phyloP scores from a whole-genome alignment of 768 basidiomycete genomes.

The Suillus alpinus region DNA sequence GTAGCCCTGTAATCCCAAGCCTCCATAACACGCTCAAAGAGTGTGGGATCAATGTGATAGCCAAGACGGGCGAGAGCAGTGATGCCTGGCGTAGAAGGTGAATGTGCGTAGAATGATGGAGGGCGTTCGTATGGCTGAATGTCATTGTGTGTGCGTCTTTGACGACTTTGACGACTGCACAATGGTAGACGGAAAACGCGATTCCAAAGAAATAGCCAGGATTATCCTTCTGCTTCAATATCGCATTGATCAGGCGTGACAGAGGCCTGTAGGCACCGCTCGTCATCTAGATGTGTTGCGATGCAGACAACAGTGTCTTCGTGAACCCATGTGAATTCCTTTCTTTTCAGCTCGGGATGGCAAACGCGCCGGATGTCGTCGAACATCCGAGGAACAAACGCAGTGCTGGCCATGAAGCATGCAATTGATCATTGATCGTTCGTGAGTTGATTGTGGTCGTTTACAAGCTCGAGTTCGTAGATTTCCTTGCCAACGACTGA shows the following conservation, averaged over 20 bases:
- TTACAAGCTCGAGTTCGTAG: not conserved
- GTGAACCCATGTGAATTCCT: constrained; percentile 2
- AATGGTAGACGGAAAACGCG: not conserved
- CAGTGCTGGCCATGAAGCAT: not conserved
- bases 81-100: constrained; percentile 3
- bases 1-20: no score
- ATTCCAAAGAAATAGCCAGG: not conserved
- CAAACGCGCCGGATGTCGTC: accelerated
- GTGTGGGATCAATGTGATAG: not conserved
- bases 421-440: not conserved
- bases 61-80: not conserved
- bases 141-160: not conserved
- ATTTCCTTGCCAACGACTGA: not conserved
- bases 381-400: not conserved
- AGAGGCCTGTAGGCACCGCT: constrained; percentile 4
- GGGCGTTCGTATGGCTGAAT: not conserved
- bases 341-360: not conserved
- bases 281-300: not conserved
- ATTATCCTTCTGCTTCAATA: not conserved
- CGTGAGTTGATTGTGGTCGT: not conserved
- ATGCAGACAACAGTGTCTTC: not conserved
- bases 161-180: not conserved
- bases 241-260: not conserved
- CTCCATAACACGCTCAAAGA: no score
- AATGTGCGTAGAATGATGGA: no score